Conservation (phyloP, 768 basidiomycete genomes). For the Boletus pseudo-olivaceus region DNA sequence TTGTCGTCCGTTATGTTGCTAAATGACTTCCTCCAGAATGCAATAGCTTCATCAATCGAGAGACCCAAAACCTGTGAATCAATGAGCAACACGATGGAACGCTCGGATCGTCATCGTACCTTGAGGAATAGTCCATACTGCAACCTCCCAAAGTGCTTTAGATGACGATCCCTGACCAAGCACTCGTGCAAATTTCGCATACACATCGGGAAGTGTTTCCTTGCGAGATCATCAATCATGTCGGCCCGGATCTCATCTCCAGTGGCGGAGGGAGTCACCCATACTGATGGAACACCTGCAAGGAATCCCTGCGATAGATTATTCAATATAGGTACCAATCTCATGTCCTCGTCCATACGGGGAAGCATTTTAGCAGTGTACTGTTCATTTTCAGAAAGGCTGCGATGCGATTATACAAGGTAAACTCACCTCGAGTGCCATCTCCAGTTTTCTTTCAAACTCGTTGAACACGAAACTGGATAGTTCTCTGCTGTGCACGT, state of each 20-base stretch:
- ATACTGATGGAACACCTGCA: slow-evolving; percentile 84
- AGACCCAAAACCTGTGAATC: slow-evolving; percentile 76
- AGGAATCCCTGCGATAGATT: slow-evolving; percentile 94
- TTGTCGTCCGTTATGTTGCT: slow-evolving; percentile 79
- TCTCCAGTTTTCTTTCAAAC: slow-evolving; percentile 69
- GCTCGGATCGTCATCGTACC: slow-evolving; percentile 40
- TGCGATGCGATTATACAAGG: not conserved
- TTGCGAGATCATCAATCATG: slow-evolving; percentile 86
- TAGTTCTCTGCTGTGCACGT: slow-evolving; percentile 72
- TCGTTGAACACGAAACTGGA: slow-evolving; percentile 87
- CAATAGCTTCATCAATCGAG: slow-evolving; percentile 88
- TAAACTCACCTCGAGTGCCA: slow-evolving; percentile 68
- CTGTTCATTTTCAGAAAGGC: slow-evolving; percentile 38
- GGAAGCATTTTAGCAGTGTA: slow-evolving; percentile 82
- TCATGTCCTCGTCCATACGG: slow-evolving; percentile 90
- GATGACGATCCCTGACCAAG: slow-evolving; percentile 71
- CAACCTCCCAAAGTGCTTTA: slow-evolving; percentile 89
- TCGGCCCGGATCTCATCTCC: slow-evolving; percentile 82
- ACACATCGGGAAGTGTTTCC: slow-evolving; percentile 91
- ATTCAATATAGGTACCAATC: slow-evolving; percentile 82
- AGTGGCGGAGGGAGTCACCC: slow-evolving; percentile 52
- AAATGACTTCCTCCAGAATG: slow-evolving; percentile 92
- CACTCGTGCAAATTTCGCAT: slow-evolving; percentile 89
- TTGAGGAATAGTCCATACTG: slow-evolving; percentile 95
- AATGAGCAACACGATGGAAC: not conserved